These are phyloP conservation scores for Patellifolia procumbens DNA, from an alignment of 179 eudicot genomes.

Conservation along the genomic window DNA sequence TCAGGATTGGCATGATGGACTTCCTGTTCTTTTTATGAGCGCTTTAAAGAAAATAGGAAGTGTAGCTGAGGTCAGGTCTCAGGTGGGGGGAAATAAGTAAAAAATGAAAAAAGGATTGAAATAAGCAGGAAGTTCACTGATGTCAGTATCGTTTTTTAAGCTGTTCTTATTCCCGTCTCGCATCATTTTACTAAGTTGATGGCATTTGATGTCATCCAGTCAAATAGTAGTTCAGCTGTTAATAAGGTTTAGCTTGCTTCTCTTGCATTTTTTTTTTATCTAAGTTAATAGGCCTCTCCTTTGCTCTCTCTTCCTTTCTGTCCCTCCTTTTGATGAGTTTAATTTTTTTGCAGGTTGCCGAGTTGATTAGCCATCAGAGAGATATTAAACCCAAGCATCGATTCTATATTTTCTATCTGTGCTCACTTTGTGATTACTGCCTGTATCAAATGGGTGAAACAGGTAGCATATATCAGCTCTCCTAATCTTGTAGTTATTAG, in stretches of 20 bases:
- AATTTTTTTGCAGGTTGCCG: constrained; percentile 27
- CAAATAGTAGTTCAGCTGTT: background rate
- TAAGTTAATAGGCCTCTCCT: background rate
- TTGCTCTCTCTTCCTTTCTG: background rate
- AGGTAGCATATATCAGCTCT: background rate
- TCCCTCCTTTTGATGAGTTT: background rate
- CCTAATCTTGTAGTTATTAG: constrained; percentile 2
- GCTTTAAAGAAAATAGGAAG: too few species aligned
- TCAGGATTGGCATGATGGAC: too few species aligned
- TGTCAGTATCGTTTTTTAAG: too few species aligned
- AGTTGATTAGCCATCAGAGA: constrained; percentile 5
- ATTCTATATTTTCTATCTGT: background rate
- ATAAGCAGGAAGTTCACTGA: too few species aligned
- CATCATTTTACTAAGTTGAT: background rate
- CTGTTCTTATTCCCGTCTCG: too few species aligned
- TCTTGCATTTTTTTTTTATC: background rate
- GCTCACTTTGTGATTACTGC: background rate
- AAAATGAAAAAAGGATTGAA: too few species aligned
- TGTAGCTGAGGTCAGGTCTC: too few species aligned
- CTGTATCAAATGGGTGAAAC: background rate
- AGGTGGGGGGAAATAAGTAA: too few species aligned
- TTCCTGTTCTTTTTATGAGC: too few species aligned
- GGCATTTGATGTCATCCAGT: background rate
- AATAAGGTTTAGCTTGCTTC: background rate
- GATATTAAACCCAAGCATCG: background rate